phyloP scores from a whole-genome alignment of 2,329 filamentous ascomycete species.

The Diaporthe eres region DNA sequence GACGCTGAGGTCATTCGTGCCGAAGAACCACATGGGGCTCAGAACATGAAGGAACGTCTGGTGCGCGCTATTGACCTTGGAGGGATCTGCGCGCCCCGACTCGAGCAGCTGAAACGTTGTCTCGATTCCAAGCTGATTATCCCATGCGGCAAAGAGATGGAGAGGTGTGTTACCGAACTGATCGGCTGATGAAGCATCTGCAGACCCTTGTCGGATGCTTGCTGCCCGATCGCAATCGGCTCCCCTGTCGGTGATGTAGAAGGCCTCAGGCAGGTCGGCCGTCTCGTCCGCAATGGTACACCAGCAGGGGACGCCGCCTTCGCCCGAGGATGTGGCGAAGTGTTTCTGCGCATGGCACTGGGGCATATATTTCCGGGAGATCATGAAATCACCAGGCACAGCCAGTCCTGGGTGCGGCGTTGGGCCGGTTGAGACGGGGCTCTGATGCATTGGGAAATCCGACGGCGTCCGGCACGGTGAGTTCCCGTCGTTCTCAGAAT shows the following conservation, averaged over 20 bases:
- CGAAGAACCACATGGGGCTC: constrained; percentile 51
- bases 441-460: constrained; percentile 22
- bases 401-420: constrained; percentile 48
- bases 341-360: constrained; percentile 34
- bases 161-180: constrained; percentile 63
- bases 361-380: constrained; percentile 45
- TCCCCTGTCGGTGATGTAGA: constrained; percentile 49
- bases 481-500: constrained; percentile 28
- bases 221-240: constrained; percentile 48
- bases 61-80: constrained; percentile 58
- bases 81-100: constrained; percentile 44
- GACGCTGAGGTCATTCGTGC: constrained; percentile 44
- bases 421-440: constrained; percentile 45
- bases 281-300: constrained; percentile 50
- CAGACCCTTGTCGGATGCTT: constrained; percentile 44
- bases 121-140: constrained; percentile 43
- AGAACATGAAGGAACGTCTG: constrained; percentile 66
- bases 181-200: constrained; percentile 48
- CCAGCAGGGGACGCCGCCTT: constrained; percentile 48
- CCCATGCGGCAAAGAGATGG: constrained; percentile 60
- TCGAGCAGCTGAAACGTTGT: constrained; percentile 48
- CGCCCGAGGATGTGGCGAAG: constrained; percentile 34
- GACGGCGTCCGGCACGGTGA: constrained; percentile 36
- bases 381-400: constrained; percentile 66
- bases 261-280: constrained; percentile 40